Conservation (phyloP, 2,329 filamentous ascomycete genomes). For the Fusarium sp. region DNA sequence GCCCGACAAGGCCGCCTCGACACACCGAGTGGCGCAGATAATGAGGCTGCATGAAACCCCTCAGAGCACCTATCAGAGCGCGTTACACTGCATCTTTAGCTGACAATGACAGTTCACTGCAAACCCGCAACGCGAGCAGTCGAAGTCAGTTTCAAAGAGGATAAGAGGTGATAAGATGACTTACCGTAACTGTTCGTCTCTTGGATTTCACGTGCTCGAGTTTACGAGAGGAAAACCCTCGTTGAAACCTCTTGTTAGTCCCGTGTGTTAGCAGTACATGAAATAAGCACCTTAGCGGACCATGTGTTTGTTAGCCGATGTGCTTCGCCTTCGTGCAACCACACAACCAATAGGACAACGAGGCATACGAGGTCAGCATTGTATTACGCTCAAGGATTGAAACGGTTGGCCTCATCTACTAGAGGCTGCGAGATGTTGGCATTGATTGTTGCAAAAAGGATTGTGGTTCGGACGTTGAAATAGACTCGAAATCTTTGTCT, state of each 20-base stretch:
- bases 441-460: neutral
- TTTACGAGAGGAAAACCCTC: neutral
- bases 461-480: neutral
- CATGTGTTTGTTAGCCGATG: neutral
- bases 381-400: neutral
- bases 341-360: neutral
- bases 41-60: neutral
- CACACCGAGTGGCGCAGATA: neutral
- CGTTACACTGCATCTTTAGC: neutral
- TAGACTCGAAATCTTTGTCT: neutral
- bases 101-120: neutral
- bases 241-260: neutral
- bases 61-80: neutral
- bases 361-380: neutral
- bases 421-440: neutral
- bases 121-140: neutral
- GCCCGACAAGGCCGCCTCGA: neutral
- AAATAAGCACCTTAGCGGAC: neutral
- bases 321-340: neutral
- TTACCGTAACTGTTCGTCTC: neutral
- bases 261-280: neutral
- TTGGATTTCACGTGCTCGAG: neutral
- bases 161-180: neutral
- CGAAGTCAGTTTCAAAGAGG: neutral
- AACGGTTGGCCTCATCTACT: neutral